Base-by-base conservation (phyloP, 495 filamentous ascomycete species). In the Tetracladium setigerum region DNA sequence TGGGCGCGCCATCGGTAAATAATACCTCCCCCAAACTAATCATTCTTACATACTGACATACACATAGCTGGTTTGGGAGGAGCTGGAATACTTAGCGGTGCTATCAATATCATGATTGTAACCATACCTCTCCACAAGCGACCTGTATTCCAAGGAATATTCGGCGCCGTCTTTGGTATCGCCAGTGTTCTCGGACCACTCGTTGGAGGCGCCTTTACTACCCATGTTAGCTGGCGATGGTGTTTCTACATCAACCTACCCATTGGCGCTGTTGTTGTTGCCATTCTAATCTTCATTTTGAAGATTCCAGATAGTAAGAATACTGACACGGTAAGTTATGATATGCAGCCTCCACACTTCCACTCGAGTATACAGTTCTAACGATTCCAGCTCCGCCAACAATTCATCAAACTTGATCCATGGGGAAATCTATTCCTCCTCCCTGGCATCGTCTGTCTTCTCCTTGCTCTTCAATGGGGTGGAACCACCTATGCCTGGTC, bases 211-310 rank as follows among this genome's bases (percentile, higher is more conserved):
- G 71, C 74, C 1, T 79, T 88, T 43, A 87, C 84, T 0, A 72
- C 82, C 33, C 67, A 77, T 30, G 66, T 77, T 9, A 67, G 66
- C 11, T 82, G 77, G 79, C 59, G 78, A 38, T 83, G 78, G 78
- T 82, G 78, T 47, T 77, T 77, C 61, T 81, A 82, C 48, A 81
- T 87, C 47, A 84, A 83, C 54, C 67, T 84, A 17, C 79, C 79
- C 0, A 66, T 82, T 35, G 79, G 78, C 12, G 77, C 50, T 4
- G 41, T 78, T 11, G 42, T 43, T 17, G 67, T 71, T 1, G 68
- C 62, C 6, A 14, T 70, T 7, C 52, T 80, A 15, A 33, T 80
- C 12, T 41, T 70, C 22, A 64, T 79, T 47, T 52, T 77, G 36
- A 49, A 64, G 4, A 67, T 79, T 5, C 77, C 79, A 3, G 59